Percentiles rank a stretch among this genome's conserved stretches.
These are phyloP conservation scores for Geotrichum bryndzae DNA, from an alignment of 1,139 yeast species.

Conservation along the genomic window DNA sequence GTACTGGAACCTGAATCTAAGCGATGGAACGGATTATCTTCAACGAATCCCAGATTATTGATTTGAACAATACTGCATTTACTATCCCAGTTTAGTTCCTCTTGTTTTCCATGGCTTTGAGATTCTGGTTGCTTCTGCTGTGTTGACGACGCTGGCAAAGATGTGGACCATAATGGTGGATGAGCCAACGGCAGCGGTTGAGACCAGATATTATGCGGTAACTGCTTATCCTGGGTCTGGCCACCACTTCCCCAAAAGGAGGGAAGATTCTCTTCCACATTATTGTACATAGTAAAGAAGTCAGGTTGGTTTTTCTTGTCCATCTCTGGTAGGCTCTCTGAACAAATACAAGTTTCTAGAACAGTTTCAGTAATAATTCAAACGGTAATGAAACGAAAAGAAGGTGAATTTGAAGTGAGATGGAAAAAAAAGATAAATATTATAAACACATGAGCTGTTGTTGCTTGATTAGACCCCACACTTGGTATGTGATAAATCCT, in stretches of 20 bases:
- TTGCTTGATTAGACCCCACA: background rate
- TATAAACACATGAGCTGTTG: too few species aligned
- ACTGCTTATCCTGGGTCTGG: background rate
- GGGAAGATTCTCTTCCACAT: background rate
- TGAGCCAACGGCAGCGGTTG: background rate
- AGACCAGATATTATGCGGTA: background rate
- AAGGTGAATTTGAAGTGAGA: background rate
- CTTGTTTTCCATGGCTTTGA: background rate
- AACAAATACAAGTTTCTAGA: too few species aligned
- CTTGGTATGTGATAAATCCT: background rate
- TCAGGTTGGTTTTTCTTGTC: background rate
- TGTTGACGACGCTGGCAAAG: background rate
- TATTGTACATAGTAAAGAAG: background rate
- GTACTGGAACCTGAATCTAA: too few species aligned
- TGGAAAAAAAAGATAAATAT: too few species aligned
- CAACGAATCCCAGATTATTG: too few species aligned
- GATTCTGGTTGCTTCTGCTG: background rate
- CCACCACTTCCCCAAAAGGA: background rate
- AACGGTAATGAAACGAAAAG: background rate
- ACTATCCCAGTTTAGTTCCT: too few species aligned
- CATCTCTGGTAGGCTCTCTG: background rate
- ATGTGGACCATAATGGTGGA: background rate
- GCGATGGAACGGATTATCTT: too few species aligned
- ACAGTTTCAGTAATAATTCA: too few species aligned
- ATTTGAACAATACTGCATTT: too few species aligned